Evolutionary conservation across 208 protist species (phyloP), one percentile per base, ranked within the genome.

Genomic region (Leishmania gerbilli): DNA sequence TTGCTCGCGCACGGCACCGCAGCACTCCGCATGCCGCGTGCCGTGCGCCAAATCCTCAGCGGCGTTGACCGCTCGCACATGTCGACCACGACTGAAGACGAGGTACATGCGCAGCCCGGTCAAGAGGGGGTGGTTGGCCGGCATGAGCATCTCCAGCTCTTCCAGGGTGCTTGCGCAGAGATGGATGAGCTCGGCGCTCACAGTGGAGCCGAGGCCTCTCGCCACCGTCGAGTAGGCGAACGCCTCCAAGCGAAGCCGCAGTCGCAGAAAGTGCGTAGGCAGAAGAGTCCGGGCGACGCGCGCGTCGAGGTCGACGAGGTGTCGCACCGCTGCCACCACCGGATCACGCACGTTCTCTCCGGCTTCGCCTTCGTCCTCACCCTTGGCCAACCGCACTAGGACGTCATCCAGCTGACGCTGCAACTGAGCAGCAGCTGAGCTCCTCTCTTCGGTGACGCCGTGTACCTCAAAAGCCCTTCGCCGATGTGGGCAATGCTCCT

Each of bases 101-200:
- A 93, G 90, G 74, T 93, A 86, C 82, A 95, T 87, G 71, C 93
- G 93, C 76, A 95, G 76, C 11, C 88, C 91, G 7, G 91, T 96
- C 24, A 93, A 67, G 21, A 95, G 79, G 6, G 91, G 91, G 49
- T 94, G 81, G 79, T 93, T 93, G 42, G 42, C 34, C 1, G 87
- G 82, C 19, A 94, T 60, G 65, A 95, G 51, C 71, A 92, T 65
- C 81, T 91, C 88, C 47, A 96, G 56, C 71, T 91, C 89, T 71
- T 90, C 84, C 68, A 96, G 71, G 1, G 92, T 84, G 69, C 79
- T 81, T 27, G 90, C 85, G 60, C 83, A 86, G 19, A 92, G 75
- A 31, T 87, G 78, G 34, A 94, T 77, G 42, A 96, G 77, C 19
- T 80, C 60, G 34, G 68, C 81, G 74, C 85, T 91, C 77, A 90